A percentile compares a stretch with the other conserved stretches of the same genome.
Conservation (phyloP, 2,329 filamentous ascomycete genomes). For the Lecanoromycetidae sp. region DNA sequence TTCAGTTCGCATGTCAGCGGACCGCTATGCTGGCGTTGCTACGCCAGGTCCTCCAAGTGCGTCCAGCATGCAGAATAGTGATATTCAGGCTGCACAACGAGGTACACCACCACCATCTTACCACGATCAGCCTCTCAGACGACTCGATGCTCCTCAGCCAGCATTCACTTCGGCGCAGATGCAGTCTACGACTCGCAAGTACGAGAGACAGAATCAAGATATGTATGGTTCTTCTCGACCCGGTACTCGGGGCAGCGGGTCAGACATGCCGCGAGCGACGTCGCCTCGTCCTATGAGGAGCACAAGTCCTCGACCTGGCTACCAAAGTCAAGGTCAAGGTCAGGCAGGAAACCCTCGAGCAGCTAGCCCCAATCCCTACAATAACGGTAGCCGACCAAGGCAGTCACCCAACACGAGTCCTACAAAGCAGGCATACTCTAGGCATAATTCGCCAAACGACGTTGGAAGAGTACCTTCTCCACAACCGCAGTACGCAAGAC, state of each 20-base stretch:
- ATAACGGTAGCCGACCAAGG: conserved; percentile 26
- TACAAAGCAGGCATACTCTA: conserved; percentile 24
- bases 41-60: conserved; percentile 53
- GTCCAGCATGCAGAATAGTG: conserved; percentile 29
- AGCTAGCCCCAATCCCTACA: conserved; percentile 34
- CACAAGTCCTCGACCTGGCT: conserved; percentile 26
- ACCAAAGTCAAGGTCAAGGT: conserved; percentile 26
- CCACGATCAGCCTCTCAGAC: conserved; percentile 54
- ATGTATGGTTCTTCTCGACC: conserved; percentile 52
- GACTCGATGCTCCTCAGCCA: conserved; percentile 77
- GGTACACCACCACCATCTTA: conserved; percentile 82
- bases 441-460: conserved; percentile 28
- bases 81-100: conserved; percentile 46
- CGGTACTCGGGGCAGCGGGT: conserved; percentile 45
- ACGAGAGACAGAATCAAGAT: conserved; percentile 66
- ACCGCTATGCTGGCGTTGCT: conserved; percentile 84
- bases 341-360: conserved; percentile 32
- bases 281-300: conserved; percentile 58
- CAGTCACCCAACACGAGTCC: conserved; percentile 28
- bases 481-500: conserved; percentile 39
- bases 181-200: conserved; percentile 88
- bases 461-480: conserved; percentile 38
- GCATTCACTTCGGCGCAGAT: conserved; percentile 89
- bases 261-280: conserved; percentile 36
- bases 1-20: conserved; percentile 76